phyloP scores from a whole-genome alignment of 2,329 filamentous ascomycete genomes.

The Tolypocladium cylindrosporum region DNA sequence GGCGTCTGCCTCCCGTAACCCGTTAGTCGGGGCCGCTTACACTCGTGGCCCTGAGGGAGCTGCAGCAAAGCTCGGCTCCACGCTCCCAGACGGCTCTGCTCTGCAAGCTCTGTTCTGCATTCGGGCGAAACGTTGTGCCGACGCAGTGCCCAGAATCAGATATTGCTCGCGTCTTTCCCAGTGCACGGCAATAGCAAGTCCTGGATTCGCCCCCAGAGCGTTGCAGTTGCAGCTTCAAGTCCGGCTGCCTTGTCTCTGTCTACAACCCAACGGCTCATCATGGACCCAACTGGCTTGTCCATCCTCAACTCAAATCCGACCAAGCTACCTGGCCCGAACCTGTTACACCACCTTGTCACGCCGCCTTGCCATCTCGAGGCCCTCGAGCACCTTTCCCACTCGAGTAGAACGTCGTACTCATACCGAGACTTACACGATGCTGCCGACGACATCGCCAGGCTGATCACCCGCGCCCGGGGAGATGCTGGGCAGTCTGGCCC shows the following conservation, averaged over 20 bases:
- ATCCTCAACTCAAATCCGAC: constrained; percentile 34
- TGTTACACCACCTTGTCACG: constrained; percentile 53
- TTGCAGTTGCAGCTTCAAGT: background rate
- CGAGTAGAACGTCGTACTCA: constrained; percentile 32
- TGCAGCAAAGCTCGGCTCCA: background rate
- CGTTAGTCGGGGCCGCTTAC: background rate
- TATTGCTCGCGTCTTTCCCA: background rate
- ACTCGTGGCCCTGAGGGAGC: background rate
- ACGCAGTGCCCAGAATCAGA: background rate
- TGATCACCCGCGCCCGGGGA: constrained; percentile 23
- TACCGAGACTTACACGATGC: constrained; percentile 53
- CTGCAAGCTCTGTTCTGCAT: background rate
- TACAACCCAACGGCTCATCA: constrained; percentile 4
- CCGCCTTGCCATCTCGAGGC: constrained; percentile 14
- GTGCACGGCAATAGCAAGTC: background rate
- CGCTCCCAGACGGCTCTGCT: background rate
- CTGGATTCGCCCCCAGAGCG: background rate
- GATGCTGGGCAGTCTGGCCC: constrained; percentile 2
- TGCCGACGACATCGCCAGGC: constrained; percentile 44
- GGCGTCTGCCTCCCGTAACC: background rate
- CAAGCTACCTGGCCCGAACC: constrained; percentile 29
- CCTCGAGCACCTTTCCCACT: constrained; percentile 20
- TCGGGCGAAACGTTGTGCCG: background rate
- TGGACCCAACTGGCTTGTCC: constrained; percentile 24
- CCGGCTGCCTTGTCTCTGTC: background rate